Base-by-base conservation (phyloP, 805 yeast genomes). In the Suhomyces sp. region DNA sequence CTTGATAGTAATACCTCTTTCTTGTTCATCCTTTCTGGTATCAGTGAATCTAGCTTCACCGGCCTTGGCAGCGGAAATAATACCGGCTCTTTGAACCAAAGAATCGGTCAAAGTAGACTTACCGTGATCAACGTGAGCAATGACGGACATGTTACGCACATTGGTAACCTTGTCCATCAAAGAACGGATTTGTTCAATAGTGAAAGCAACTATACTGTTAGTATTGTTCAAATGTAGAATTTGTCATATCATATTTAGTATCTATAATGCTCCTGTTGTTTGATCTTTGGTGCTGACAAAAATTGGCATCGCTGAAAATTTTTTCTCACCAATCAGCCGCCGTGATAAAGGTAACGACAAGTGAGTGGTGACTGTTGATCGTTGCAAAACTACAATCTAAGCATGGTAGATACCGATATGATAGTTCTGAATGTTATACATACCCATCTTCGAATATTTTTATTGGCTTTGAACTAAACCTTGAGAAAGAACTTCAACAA, bases 111-210 rank as follows among this genome's bases (percentile, higher is more conserved):
- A 86, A 69, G 99, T 93, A 66, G 97, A 92, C 81, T 93, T 93
- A 83, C 99, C 99, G 85, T 94, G 99, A 86, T 93, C 99, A 88
- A 93, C 98, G 85, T 93, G 99, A 73, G 99, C 99, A 87, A 94
- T 94, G 80, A 93, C 99, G 80, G 98, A 93, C 96, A 93, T 94
- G 96, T 94, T 94, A 85, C 99, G 97, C 75, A 94, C 97, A 77
- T 93, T 93, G 80, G 97, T 87, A 84, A 92, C 97, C 82, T 87
- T 87, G 96, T 94, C 98, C 99, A 93, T 93, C 81, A 93, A 86
- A 75, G 80, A 91, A 83, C 99, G 96, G 87, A 94, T 93, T 83
- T 94, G 97, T 70, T 75, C 80, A 71, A 75, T 74, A 68, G 80
- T 75, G 73, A 75, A 75, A 70, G 79, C 79, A 73, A 75, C 80